phyloP scores from a whole-genome alignment of 345 rosid species.

The Psidium friedrichsthalianum region DNA sequence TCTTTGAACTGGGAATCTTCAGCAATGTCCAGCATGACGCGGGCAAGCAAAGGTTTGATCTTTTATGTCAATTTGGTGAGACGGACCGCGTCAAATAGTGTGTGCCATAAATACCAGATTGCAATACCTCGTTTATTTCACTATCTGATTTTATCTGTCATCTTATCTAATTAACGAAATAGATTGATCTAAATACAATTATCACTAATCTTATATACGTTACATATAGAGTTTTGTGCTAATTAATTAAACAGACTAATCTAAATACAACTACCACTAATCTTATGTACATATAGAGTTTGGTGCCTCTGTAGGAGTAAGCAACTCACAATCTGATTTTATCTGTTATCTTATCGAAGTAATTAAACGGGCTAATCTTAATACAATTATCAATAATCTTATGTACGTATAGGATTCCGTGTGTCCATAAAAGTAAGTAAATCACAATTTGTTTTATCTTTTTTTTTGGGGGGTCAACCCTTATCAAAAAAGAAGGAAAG shows the following conservation, averaged over 20 bases:
- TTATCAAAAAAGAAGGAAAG: neutral
- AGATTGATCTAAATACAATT: neutral
- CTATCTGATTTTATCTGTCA: neutral
- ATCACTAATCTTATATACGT: neutral
- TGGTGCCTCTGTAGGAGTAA: neutral
- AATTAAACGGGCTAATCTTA: neutral
- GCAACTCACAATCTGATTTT: neutral
- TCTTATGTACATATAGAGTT: neutral
- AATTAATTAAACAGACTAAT: neutral
- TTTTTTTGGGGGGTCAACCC: neutral
- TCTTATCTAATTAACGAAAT: neutral
- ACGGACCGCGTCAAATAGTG: neutral
- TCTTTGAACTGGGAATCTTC: neutral
- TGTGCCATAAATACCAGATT: neutral
- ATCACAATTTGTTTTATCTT: neutral
- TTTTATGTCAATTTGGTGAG: neutral
- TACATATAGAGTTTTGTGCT: neutral
- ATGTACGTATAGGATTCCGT: neutral
- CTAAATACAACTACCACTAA: neutral
- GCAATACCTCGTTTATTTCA: neutral
- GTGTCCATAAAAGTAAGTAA: neutral
- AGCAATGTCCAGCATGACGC: neutral
- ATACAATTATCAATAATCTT: neutral
- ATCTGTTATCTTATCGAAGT: neutral
- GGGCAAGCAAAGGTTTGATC: neutral